Evolutionary conservation across 192 early-diverging fungal species (phyloP).

Genomic region (Entophlyctis luteolus): DNA sequence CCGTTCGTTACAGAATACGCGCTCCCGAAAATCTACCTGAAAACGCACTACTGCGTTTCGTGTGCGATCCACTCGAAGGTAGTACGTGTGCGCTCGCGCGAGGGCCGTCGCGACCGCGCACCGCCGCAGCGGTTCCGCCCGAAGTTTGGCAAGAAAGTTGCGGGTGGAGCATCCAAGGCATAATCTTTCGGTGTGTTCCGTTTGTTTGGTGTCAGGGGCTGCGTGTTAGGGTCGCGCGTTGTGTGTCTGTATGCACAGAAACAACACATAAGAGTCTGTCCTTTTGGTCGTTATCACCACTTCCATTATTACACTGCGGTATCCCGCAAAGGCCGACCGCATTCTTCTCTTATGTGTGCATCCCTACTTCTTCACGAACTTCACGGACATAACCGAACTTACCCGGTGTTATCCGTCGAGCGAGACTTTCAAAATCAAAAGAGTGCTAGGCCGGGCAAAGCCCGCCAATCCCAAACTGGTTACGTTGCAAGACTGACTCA

Average conservation of each 20-base stretch:
- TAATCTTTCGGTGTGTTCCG: too few species aligned
- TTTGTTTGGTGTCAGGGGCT: too few species aligned
- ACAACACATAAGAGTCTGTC: too few species aligned
- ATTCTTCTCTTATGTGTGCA: too few species aligned
- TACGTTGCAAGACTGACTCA: constrained; percentile 90
- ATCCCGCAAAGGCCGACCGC: too few species aligned
- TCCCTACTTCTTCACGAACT: too few species aligned
- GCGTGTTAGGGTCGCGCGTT: too few species aligned
- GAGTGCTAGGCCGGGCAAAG: constrained; percentile 99
- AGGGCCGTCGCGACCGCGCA: constrained; percentile 82
- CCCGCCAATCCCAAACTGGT: constrained; percentile 96
- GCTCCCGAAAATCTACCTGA: constrained; percentile 98
- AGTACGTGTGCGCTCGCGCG: constrained; percentile 89
- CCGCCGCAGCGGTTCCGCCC: constrained; percentile 84
- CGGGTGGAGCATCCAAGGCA: constrained; percentile 4
- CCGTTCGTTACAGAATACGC: constrained; percentile 76
- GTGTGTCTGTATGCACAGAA: too few species aligned
- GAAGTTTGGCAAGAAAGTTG: constrained; percentile 29
- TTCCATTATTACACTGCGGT: too few species aligned
- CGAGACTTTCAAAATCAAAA: constrained; percentile 97
- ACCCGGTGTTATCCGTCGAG: constrained; percentile 98
- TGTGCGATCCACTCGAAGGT: constrained; percentile 91
- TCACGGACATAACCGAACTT: too few species aligned
- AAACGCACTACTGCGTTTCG: constrained; percentile 93
- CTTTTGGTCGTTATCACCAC: too few species aligned